These are phyloP conservation scores for Meredithiella fracta DNA, from an alignment of 2,329 filamentous ascomycete genomes.

Conservation along the genomic window DNA sequence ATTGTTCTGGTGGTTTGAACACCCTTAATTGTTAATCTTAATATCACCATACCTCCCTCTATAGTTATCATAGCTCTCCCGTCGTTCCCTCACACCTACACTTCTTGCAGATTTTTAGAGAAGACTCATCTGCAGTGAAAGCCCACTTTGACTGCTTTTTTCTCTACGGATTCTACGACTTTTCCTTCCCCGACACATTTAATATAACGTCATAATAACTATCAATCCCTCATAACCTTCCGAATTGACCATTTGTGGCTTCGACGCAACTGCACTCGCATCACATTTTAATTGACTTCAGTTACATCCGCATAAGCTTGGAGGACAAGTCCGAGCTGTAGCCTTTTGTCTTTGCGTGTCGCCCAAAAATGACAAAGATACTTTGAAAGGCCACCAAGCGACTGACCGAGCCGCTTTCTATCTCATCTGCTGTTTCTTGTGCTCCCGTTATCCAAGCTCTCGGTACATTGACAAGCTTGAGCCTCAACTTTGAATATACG, in stretches of 20 bases:
- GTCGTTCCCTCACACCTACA: neutral
- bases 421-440: neutral
- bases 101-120: neutral
- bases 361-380: neutral
- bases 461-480: neutral
- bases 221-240: no score
- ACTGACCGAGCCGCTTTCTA: neutral
- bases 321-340: neutral
- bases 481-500: neutral
- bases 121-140: no score
- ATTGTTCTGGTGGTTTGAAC: neutral
- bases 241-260: no score
- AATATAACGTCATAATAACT: no score
- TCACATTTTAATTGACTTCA: no score
- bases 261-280: no score
- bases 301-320: no score
- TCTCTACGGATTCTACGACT: no score
- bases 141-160: no score
- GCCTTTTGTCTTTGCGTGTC: neutral
- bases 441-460: neutral
- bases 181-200: no score
- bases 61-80: neutral
- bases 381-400: neutral
- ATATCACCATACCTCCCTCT: neutral
- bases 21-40: neutral